These are phyloP conservation scores for Choricystis sp. DNA, from an alignment of 139 green algal species.

Conservation along the genomic window DNA sequence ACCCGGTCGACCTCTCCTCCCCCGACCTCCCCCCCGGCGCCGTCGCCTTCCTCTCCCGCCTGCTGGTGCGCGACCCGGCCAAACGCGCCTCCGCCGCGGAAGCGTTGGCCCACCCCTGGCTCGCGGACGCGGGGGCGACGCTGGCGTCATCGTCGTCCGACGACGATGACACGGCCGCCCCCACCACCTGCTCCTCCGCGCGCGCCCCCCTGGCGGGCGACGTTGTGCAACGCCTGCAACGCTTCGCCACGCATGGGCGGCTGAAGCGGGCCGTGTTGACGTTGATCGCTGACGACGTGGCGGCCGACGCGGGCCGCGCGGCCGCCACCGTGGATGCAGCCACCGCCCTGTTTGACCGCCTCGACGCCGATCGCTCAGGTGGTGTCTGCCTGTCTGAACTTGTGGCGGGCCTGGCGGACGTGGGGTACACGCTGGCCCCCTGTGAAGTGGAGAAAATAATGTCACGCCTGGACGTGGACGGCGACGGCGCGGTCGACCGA, in stretches of 20 bases:
- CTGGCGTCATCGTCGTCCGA: neutral
- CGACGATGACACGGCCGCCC: neutral
- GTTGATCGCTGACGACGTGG: slow-evolving; percentile 65
- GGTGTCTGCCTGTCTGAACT: slow-evolving; percentile 62
- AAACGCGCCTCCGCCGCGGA: slow-evolving; percentile 40
- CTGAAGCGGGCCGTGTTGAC: slow-evolving; percentile 82
- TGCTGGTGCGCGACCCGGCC: slow-evolving; percentile 52
- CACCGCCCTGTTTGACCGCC: slow-evolving; percentile 30
- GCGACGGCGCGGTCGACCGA: slow-evolving; percentile 50
- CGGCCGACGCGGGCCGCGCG: neutral
- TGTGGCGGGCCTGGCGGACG: slow-evolving; percentile 32
- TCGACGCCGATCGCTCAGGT: slow-evolving; percentile 55
- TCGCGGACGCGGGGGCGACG: neutral
- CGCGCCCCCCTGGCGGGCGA: slow-evolving; percentile 11
- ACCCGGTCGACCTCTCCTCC: slow-evolving; percentile 37
- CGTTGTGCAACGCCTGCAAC: slow-evolving; percentile 69
- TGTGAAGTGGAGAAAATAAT: slow-evolving; percentile 59
- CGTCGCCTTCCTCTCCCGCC: slow-evolving; percentile 21
- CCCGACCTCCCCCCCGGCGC: slow-evolving; percentile 16
- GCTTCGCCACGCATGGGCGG: slow-evolving; percentile 72
- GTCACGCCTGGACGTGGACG: slow-evolving; percentile 34
- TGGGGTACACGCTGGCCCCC: slow-evolving; percentile 34
- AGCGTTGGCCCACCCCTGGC: slow-evolving; percentile 49
- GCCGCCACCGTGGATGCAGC: slow-evolving; percentile 3
- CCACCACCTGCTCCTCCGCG: slow-evolving; percentile 15